Base-by-base conservation (phyloP, 2,329 filamentous ascomycete genomes). In the Ophiosphaerella herpotricha region DNA sequence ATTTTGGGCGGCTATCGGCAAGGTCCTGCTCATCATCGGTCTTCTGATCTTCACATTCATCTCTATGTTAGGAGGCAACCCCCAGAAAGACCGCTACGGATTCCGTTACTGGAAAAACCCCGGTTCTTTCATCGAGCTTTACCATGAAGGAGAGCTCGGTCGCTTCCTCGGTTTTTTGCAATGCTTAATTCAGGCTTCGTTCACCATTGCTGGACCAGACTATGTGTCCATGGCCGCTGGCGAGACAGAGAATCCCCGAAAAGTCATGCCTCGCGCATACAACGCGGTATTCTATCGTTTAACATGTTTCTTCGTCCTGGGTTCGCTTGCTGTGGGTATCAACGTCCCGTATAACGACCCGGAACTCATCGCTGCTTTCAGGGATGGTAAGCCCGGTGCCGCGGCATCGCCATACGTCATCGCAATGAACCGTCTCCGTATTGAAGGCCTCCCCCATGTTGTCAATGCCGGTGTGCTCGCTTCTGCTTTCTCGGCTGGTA, bases 11-110 rank as follows among this genome's bases (percentile, higher is more conserved):
- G 85, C 89, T 85, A 55, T 92, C 9, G 75, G 75, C 48, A 79
- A 80, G 59, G 75, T 79, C 14, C 58, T 79, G 18, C 68, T 79
- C 47, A 78, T 80, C 57, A 70, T 78, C 48, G 70, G 72, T 29
- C 67, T 79, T 13, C 74, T 79, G 58, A 65, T 74, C 52, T 79
- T 78, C 75, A 93, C 90, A 2, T 90, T 96, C 64, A 80, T 95
- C 57, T 84, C 85, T 57, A 93, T 94, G 86, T 75, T 94, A 1
- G 91, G 90, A 7, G 91, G 88, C 2, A 94, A 93, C 59, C 91
- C 91, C 0, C 69, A 85, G 1, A 78, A 82, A 53, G 72, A 75
- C 46, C 64, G 67, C 12, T 75, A 71, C 48, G 77, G 77, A n/a
- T 80, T 80, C 61, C 68, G 76, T 2, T 76, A 77, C 58, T 80